These are phyloP conservation scores for Geosmithia putterillii DNA, from an alignment of 2,329 filamentous ascomycete genomes.

Conservation along the genomic window DNA sequence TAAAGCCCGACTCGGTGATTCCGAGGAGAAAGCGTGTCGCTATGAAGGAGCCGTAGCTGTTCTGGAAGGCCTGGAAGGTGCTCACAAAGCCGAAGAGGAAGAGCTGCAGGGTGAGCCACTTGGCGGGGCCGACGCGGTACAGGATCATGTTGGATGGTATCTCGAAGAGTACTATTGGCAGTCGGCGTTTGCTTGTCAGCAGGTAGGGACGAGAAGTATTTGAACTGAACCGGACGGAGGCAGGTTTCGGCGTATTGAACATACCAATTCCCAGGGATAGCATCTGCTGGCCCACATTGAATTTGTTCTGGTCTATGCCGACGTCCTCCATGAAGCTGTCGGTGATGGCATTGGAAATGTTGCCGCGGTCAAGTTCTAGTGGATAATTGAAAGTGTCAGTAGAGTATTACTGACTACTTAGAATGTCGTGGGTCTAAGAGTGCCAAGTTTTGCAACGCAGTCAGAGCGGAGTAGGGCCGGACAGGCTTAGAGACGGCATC, in stretches of 20 bases:
- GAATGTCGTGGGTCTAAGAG: background rate
- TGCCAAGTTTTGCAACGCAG: no score
- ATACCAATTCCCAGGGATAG: conserved; percentile 28
- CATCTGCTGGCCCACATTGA: conserved; percentile 33
- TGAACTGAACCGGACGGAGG: no score
- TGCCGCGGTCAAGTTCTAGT: conserved; percentile 23
- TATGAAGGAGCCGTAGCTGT: conserved; percentile 31
- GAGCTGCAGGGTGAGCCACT: conserved; percentile 40
- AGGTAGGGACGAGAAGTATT: background rate
- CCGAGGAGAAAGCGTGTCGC: conserved; percentile 38
- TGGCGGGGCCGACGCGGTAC: conserved; percentile 18
- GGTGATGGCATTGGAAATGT: conserved; percentile 30
- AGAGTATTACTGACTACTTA: background rate
- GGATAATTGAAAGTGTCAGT: background rate
- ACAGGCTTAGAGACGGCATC: background rate
- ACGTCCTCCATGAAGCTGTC: conserved; percentile 31
- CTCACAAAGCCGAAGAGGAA: conserved; percentile 40
- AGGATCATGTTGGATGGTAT: conserved; percentile 12
- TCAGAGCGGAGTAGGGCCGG: background rate
- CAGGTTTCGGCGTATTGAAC: no score
- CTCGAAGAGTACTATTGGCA: conserved; percentile 27
- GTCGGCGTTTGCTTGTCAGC: no score
- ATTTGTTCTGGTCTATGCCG: conserved; percentile 30
- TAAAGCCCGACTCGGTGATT: conserved; percentile 40
- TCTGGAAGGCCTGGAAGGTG: conserved; percentile 41